These are phyloP conservation scores for Madurella mycetomatis DNA, from an alignment of 2,329 filamentous ascomycete species.

Conservation along the genomic window DNA sequence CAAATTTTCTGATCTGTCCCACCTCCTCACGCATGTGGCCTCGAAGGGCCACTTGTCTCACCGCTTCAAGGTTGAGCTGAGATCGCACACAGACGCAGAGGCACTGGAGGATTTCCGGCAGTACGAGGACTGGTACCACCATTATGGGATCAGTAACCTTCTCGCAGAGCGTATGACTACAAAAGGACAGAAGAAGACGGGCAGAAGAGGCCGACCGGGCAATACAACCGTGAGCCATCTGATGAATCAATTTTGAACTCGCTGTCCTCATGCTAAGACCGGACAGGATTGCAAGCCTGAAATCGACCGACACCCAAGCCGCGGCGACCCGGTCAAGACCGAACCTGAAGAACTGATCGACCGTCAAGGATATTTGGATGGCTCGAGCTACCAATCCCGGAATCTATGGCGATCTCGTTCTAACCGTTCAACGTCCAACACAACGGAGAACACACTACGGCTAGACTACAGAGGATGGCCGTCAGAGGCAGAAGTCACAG, in stretches of 20 bases:
- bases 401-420: conserved; percentile 19
- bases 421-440: conserved; percentile 14
- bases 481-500: conserved; percentile 28
- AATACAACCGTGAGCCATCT: conserved; percentile 16
- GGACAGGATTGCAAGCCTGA: neutral
- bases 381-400: conserved; percentile 23
- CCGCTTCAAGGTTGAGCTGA: conserved; percentile 76
- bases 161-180: conserved; percentile 73
- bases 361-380: conserved; percentile 14
- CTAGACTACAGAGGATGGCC: conserved; percentile 26
- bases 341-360: conserved; percentile 20
- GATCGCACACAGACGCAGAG: conserved; percentile 60
- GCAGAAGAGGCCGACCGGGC: conserved; percentile 25
- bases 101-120: conserved; percentile 58
- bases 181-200: conserved; percentile 61
- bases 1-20: conserved; percentile 83
- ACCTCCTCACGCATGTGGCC: conserved; percentile 84
- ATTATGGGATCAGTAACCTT: conserved; percentile 65
- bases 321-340: conserved; percentile 11
- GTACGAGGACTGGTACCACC: conserved; percentile 75
- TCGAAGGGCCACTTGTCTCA: conserved; percentile 89
- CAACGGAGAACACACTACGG: conserved; percentile 11
- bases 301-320: neutral
- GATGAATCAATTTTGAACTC: neutral
- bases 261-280: neutral